These are phyloP conservation scores for Vitis amurensis DNA, from an alignment of 164 flowering plant species.

Conservation along the genomic window DNA sequence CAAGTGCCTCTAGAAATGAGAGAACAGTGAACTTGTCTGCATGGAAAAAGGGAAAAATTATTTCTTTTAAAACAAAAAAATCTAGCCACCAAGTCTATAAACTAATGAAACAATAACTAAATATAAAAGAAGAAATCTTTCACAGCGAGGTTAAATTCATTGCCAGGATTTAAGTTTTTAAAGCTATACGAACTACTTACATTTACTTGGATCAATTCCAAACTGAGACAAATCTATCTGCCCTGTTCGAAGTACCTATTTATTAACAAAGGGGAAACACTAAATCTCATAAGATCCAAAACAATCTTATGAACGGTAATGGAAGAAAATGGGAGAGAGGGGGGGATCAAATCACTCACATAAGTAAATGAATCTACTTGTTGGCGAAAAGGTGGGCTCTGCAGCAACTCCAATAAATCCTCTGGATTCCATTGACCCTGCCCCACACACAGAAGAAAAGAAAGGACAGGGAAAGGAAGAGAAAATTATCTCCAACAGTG, in stretches of 20 bases:
- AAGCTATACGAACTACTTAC: slow-evolving; percentile 43
- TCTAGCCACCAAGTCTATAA: too few relatives aligned
- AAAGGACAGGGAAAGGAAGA: too few relatives aligned
- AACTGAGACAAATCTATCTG: slow-evolving; percentile 93
- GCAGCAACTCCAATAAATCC: slow-evolving; percentile 80
- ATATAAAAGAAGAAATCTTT: too few relatives aligned
- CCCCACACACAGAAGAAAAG: slow-evolving; percentile 7
- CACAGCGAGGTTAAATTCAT: too few relatives aligned
- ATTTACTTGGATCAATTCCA: slow-evolving; percentile 96
- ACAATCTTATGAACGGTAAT: not conserved
- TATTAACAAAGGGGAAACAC: not conserved
- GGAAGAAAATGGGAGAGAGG: not conserved
- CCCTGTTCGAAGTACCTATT: slow-evolving; percentile 90
- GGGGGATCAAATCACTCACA: slow-evolving; percentile 40
- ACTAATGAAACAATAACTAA: too few relatives aligned
- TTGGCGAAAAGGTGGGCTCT: slow-evolving; percentile 93
- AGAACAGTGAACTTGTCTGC: slow-evolving; percentile 85
- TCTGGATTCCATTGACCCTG: slow-evolving; percentile 81
- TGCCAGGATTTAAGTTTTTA: too few relatives aligned
- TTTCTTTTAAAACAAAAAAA: too few relatives aligned
- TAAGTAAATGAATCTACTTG: slow-evolving; percentile 95
- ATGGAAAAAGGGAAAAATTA: slow-evolving; percentile 6
- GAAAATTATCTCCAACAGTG: not conserved
- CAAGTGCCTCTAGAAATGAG: slow-evolving; percentile 94
- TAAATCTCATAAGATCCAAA: not conserved